These are phyloP conservation scores for Phytopythium delawarense DNA, from an alignment of 352 stramenopile species.

Conservation along the genomic window DNA sequence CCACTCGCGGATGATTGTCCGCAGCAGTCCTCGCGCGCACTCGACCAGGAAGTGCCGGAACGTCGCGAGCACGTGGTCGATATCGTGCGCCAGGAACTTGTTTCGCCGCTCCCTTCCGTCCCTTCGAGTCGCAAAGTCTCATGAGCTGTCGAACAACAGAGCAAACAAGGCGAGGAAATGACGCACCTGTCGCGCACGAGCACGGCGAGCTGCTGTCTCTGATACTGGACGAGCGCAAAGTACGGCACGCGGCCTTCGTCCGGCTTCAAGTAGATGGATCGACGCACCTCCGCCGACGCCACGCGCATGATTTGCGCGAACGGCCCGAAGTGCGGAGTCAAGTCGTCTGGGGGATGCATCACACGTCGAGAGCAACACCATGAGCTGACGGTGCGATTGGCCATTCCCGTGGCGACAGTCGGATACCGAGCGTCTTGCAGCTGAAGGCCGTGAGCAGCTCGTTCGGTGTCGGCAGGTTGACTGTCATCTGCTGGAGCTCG, in stretches of 20 bases:
- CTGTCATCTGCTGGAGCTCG: conserved; percentile 53
- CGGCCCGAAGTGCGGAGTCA: conserved; percentile 50
- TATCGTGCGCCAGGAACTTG: conserved; percentile 47
- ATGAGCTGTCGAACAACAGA: neutral
- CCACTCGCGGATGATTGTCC: conserved; percentile 64
- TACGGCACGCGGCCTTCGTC: conserved; percentile 28
- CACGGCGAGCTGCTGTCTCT: conserved; percentile 46
- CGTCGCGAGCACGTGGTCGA: conserved; percentile 49
- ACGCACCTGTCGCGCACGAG: conserved; percentile 48
- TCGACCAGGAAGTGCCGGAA: conserved; percentile 47
- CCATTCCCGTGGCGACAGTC: neutral
- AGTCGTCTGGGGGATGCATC: conserved; percentile 26
- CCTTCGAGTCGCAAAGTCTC: conserved; percentile 11
- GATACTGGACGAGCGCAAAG: conserved; percentile 62
- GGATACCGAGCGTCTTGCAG: conserved; percentile 40
- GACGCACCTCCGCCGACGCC: conserved; percentile 34
- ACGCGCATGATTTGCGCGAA: conserved; percentile 44
- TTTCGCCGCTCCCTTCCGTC: conserved; percentile 47
- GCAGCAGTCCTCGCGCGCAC: conserved; percentile 39
- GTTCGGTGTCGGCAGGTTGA: conserved; percentile 49
- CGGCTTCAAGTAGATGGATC: conserved; percentile 36
- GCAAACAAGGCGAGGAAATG: too few relatives aligned
- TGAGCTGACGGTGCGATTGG: neutral
- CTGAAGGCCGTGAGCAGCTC: conserved; percentile 59
- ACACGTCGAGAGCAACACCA: neutral